Conservation (phyloP, 257 asterid species). For the Fraxinus pennsylvanica region DNA sequence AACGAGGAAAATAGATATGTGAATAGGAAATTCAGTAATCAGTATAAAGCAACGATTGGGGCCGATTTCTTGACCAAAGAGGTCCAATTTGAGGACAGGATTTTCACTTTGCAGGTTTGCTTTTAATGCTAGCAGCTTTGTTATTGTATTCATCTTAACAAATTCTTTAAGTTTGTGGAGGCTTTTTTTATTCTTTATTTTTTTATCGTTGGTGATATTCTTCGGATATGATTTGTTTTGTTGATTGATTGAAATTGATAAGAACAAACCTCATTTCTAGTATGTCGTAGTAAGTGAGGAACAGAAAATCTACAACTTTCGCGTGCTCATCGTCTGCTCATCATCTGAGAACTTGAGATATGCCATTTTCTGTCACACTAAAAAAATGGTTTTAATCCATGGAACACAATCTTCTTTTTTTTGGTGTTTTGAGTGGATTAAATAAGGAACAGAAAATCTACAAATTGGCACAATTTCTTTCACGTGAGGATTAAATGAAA, state of each 20-base stretch:
- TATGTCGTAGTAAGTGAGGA: not conserved
- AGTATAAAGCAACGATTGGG: slow-evolving; percentile 35
- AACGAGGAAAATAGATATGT: slow-evolving; percentile 23
- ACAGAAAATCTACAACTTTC: not conserved
- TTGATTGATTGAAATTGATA: not conserved
- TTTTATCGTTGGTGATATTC: not conserved
- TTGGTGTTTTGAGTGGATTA: not conserved
- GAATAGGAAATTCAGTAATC: slow-evolving; percentile 35
- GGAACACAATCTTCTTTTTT: not conserved
- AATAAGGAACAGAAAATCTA: no score
- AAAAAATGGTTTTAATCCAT: not conserved
- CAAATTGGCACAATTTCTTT: no score
- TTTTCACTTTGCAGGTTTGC: slow-evolving; percentile 33
- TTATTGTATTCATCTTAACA: no score
- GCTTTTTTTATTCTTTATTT: no score
- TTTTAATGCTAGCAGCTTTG: slow-evolving; percentile 2
- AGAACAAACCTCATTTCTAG: not conserved
- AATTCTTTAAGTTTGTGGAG: not conserved
- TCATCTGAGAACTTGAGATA: not conserved
- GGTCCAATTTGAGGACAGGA: slow-evolving; percentile 28
- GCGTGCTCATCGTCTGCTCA: not conserved
- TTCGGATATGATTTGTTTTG: not conserved
- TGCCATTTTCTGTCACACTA: not conserved
- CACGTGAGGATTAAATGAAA: not conserved
- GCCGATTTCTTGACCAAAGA: slow-evolving; percentile 36